Evolutionary conservation across 768 basidiomycete genomes (phyloP).

Genomic region (Paxillus involutus): DNA sequence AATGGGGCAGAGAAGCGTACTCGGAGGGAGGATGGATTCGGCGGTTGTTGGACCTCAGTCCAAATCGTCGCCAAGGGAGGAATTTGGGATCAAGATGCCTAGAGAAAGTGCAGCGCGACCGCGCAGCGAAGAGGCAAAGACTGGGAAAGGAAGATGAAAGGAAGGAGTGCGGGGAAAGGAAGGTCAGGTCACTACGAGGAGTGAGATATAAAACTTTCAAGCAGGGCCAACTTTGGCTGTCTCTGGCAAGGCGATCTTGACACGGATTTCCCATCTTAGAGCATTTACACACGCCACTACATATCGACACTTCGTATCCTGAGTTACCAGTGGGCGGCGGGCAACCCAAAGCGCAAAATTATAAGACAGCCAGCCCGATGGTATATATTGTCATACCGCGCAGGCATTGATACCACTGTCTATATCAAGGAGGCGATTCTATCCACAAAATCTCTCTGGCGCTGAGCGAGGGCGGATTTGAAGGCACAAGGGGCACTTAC

Average conservation of each 20-base stretch:
- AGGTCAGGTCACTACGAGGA: neutral
- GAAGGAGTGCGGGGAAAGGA: neutral
- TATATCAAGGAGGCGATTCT: too few species aligned
- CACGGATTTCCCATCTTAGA: slow-evolving; percentile 13
- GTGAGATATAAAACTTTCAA: neutral
- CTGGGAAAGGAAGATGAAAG: neutral
- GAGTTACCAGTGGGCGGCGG: neutral
- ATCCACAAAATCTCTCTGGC: neutral
- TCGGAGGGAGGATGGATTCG: slow-evolving; percentile 14
- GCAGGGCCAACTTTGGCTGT: neutral
- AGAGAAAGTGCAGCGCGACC: slow-evolving; percentile 1
- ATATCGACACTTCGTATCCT: too few species aligned
- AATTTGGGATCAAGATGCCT: slow-evolving; percentile 8
- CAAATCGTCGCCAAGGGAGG: slow-evolving; percentile 2
- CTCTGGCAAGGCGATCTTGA: slow-evolving; percentile 1
- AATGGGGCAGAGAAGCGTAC: slow-evolving; percentile 8
- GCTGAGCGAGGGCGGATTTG: neutral
- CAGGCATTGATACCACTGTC: too few species aligned
- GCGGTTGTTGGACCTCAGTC: slow-evolving; percentile 13
- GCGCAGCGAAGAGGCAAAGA: neutral
- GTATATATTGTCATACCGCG: too few species aligned
- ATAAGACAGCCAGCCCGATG: neutral
- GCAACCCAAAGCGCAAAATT: neutral
- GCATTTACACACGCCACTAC: slow-evolving; percentile 8
- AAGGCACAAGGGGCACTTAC: neutral